A percentile compares a stretch with the other conserved stretches of the same genome.
These are phyloP conservation scores for Macrotyloma uniflorum DNA, from an alignment of 306 rosid species.

Conservation along the genomic window DNA sequence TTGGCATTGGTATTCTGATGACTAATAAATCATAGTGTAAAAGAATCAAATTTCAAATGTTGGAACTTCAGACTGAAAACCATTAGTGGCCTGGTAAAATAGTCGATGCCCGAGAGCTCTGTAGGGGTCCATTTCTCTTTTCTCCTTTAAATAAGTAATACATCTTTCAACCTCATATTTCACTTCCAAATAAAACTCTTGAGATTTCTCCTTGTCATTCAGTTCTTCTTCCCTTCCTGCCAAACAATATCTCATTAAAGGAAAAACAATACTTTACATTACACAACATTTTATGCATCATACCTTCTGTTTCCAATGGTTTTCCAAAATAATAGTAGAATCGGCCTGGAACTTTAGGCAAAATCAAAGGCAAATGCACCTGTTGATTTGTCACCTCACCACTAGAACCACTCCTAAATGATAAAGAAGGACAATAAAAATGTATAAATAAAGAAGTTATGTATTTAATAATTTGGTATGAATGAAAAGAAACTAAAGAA, in stretches of 20 bases:
- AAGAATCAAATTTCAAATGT: conserved; percentile 67
- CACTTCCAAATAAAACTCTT: conserved; percentile 67
- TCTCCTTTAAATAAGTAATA: conserved; percentile 66
- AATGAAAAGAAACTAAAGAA: conserved; percentile 23
- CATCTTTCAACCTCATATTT: conserved; percentile 72
- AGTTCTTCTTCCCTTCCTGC: conserved; percentile 72
- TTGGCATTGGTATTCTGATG: no score
- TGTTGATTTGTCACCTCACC: conserved; percentile 86
- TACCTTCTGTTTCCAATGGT: conserved; percentile 86
- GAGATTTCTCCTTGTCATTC: conserved; percentile 56
- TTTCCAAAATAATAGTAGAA: conserved; percentile 85
- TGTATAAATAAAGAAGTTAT: neutral
- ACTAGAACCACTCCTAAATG: conserved; percentile 44
- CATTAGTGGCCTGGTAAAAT: conserved; percentile 62
- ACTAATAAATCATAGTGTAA: neutral
- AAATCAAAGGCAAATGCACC: conserved; percentile 66
- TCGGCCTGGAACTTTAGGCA: conserved; percentile 83
- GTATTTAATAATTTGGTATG: neutral
- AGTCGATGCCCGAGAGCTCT: conserved; percentile 61
- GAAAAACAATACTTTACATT: conserved; percentile 6
- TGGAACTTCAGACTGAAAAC: conserved; percentile 67
- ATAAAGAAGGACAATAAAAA: neutral
- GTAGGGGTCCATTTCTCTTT: conserved; percentile 75
- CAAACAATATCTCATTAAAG: conserved; percentile 28
- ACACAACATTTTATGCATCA: neutral